A percentile compares a stretch with the other conserved stretches of the same genome.
phyloP scores from a whole-genome alignment of 2,329 filamentous ascomycete genomes.

The Endothia cerciana region DNA sequence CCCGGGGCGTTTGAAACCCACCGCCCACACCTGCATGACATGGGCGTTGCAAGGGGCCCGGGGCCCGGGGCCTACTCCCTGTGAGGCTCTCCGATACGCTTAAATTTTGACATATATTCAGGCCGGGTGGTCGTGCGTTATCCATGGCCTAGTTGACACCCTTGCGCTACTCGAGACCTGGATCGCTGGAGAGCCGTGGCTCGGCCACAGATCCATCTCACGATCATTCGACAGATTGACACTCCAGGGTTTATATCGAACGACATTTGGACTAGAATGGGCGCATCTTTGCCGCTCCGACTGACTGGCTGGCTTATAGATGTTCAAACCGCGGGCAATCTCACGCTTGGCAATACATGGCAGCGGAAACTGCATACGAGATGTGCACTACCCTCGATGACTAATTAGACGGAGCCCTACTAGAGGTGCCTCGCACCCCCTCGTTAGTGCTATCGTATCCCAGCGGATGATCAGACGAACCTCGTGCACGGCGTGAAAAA shows the following conservation, averaged over 20 bases:
- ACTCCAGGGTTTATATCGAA: constrained; percentile 16
- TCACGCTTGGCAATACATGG: neutral
- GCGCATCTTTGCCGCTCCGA: neutral
- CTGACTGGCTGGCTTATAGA: neutral
- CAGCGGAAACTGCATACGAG: neutral
- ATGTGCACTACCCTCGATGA: no score
- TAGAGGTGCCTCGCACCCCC: neutral
- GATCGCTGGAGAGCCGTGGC: neutral
- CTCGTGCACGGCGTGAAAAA: neutral
- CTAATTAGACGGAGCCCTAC: neutral
- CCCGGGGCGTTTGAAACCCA: constrained; percentile 19
- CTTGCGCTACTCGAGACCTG: neutral
- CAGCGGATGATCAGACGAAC: neutral
- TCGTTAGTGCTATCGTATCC: neutral
- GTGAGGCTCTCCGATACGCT: constrained; percentile 22
- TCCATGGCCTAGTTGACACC: neutral
- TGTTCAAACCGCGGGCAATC: neutral
- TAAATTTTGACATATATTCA: constrained; percentile 16
- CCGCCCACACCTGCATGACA: constrained; percentile 14
- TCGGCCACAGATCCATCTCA: neutral
- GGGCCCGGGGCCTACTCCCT: neutral
- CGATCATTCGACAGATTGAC: neutral
- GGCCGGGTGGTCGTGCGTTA: neutral
- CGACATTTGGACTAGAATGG: constrained; percentile 14
- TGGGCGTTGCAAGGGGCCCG: neutral